Evolutionary conservation across 495 filamentous ascomycete genomes (phyloP).

Genomic region (Neurospora sp.): DNA sequence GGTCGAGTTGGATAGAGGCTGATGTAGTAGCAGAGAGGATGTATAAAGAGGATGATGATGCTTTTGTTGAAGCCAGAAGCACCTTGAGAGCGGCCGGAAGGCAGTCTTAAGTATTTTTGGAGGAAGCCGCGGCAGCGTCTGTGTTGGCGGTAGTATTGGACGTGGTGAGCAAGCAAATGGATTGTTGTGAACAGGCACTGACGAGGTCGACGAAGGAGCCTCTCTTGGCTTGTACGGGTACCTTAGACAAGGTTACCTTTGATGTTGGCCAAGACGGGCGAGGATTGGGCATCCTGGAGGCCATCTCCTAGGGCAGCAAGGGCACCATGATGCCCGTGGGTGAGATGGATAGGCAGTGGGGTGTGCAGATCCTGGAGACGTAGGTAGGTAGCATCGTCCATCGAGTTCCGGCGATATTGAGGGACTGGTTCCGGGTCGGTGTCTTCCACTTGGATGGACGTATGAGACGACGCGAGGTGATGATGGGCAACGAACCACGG

Average conservation of each 20-base stretch:
- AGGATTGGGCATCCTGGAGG: not conserved
- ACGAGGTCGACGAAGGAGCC: not conserved
- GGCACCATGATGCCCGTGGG: not conserved
- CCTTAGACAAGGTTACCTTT: not conserved
- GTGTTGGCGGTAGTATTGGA: not conserved
- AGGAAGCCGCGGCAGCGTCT: not conserved
- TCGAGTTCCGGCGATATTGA: not conserved
- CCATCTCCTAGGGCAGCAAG: not conserved
- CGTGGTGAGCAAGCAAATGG: not conserved
- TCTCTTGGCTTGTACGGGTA: not conserved
- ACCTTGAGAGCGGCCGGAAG: not conserved
- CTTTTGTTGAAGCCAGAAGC: conserved; percentile 1
- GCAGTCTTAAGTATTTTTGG: not conserved
- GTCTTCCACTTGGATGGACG: not conserved
- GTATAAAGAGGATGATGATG: conserved; percentile 8
- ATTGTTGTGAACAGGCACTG: not conserved
- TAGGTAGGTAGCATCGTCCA: not conserved
- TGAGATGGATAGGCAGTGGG: not conserved
- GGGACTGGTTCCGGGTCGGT: not conserved
- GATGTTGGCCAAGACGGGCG: not conserved
- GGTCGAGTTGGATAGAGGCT: not conserved
- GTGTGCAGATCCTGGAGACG: not conserved
- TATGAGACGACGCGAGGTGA: not conserved
- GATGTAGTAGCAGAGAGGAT: not conserved
- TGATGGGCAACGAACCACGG: not conserved